phyloP scores from a whole-genome alignment of 495 filamentous ascomycete species.

The Penicillium chermesinum region DNA sequence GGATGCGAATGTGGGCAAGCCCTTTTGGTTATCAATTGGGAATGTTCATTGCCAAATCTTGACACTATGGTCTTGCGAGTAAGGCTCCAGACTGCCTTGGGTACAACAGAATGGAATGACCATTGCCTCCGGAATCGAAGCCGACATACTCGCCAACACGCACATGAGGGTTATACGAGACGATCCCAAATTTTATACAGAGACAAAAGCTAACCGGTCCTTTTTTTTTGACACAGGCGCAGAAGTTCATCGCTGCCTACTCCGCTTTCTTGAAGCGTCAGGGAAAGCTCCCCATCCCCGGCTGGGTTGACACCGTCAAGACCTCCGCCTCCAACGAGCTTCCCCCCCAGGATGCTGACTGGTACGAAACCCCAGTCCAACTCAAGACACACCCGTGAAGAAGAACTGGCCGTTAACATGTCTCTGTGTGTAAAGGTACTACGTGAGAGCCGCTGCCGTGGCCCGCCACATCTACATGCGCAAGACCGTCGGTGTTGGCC shows the following conservation, averaged over 20 bases:
- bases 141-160: conserved; percentile 3
- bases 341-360: conserved; percentile 93
- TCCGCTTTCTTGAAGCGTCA: conserved; percentile 97
- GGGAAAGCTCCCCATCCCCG: conserved; percentile 95
- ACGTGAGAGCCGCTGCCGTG: conserved; percentile 91
- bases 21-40: no score
- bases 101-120: no score
- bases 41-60: no score
- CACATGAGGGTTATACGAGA: conserved; percentile 9
- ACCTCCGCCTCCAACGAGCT: conserved; percentile 93
- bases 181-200: conserved; percentile 1
- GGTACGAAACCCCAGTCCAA: conserved; percentile 43
- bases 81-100: not conserved
- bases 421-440: conserved; percentile 74
- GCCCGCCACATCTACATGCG: conserved; percentile 98
- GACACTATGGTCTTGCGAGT: not conserved
- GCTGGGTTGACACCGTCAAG: conserved; percentile 99
- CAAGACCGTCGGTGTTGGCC: conserved; percentile 96
- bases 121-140: conserved; percentile 19
- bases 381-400: not conserved
- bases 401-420: conserved; percentile 16
- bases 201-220: conserved; percentile 26
- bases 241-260: conserved; percentile 94
- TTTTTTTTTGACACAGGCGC: conserved; percentile 52
- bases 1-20: not conserved